Base-by-base conservation (phyloP, 768 basidiomycete species). In the Boletellus ananiceps region DNA sequence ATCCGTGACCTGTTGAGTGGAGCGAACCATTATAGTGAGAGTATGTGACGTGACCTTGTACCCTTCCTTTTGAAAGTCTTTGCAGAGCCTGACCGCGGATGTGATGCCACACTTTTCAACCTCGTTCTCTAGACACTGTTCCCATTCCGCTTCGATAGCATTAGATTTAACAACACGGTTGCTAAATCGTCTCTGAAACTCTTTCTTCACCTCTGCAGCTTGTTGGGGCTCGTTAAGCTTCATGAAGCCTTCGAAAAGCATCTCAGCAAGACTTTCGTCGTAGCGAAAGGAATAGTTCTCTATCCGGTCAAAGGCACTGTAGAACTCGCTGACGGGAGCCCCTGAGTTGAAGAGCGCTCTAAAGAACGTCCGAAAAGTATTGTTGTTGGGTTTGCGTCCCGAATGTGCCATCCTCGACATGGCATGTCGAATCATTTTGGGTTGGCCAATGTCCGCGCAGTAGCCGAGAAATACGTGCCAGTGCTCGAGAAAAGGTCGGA, bases 391-490 rank as follows among this genome's bases (percentile, higher is more conserved):
- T 38, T 62, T 63, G 44, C 71, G 65, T 36, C 76, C 73, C 27
- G 71, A 59, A 27, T 65, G 59, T 35, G 59, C 65, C 72, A 74
- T 73, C 50, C 52, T 66, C 56, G 51, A 69, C 60, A 52, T 74
- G 60, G 54, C 60, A 18, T 59, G 59, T 19, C 61, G 65, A 34
- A 68, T 51, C 11, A 63, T 39, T 27, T 46, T 58, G 39, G 58
- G 51, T 44, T 66, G 61, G 13, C 64, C 68, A 18, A 47, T 50
- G 47, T 58, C 56, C 35, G 55, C 60, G 49, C 73, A 75, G 15
- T 61, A 64, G 33, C 76, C 69, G 32, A 86, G 66, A 52, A 83
- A 74, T 9, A 73, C 51, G 52, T 84, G 77, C 69, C 81, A 81
- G 49, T 82, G 81, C 18, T 75, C 69, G 33, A 75, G 64, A 19